phyloP scores from a whole-genome alignment of 805 yeast species.

The Brettanomyces nanus region DNA sequence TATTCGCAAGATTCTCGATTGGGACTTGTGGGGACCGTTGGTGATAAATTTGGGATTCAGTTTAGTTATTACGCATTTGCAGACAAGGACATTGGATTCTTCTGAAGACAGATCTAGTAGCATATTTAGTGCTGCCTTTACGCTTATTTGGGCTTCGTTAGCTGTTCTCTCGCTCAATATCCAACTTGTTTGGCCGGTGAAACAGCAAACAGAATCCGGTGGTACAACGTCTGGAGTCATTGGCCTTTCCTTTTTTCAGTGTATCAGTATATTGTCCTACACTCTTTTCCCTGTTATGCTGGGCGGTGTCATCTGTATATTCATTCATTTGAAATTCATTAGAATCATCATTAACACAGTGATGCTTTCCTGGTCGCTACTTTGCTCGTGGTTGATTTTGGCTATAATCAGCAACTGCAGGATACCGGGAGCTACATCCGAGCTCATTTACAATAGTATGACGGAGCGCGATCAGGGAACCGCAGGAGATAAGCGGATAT shows the following conservation, averaged over 20 bases:
- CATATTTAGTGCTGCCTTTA: conserved; percentile 47
- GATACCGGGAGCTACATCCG: conserved; percentile 15
- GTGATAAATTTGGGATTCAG: conserved; percentile 42
- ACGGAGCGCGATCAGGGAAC: conserved; percentile 22
- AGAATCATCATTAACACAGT: conserved; percentile 34
- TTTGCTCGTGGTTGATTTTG: conserved; percentile 42
- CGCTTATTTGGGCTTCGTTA: conserved; percentile 43
- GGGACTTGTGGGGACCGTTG: conserved; percentile 61
- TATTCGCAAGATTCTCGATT: conserved; percentile 34
- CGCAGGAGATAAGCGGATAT: conserved; percentile 45
- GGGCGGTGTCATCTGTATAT: conserved; percentile 38
- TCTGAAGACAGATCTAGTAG: conserved; percentile 32
- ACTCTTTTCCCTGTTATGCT: conserved; percentile 45
- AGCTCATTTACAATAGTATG: conserved; percentile 9
- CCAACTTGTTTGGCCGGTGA: conserved; percentile 44
- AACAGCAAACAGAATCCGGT: conserved; percentile 22
- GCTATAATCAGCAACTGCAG: conserved; percentile 34
- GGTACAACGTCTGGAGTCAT: conserved; percentile 24
- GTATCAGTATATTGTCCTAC: conserved; percentile 48
- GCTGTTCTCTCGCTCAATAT: conserved; percentile 43
- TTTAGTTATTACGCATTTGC: conserved; percentile 39
- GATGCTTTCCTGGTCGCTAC: conserved; percentile 42
- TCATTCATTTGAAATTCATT: conserved; percentile 34
- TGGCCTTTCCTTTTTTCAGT: conserved; percentile 44
- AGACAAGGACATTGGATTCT: conserved; percentile 20